These are phyloP conservation scores for Plectosphaerella sp. DNA, from an alignment of 2,329 filamentous ascomycete species.

Conservation along the genomic window DNA sequence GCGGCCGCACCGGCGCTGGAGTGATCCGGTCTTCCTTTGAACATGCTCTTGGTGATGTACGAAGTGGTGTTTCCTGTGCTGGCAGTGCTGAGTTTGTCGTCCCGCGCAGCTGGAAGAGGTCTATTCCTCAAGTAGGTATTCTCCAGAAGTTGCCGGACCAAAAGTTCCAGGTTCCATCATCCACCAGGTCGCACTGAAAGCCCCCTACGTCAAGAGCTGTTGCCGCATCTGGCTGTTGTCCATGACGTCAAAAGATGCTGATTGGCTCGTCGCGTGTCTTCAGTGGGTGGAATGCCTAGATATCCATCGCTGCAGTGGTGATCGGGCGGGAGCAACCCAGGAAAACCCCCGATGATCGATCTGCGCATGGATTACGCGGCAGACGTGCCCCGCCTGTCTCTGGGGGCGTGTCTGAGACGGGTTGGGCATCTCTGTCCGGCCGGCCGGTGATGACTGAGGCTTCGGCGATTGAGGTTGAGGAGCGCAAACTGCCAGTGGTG, in stretches of 20 bases:
- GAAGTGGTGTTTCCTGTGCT: background rate
- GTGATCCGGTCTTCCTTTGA: constrained; percentile 2
- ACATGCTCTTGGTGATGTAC: constrained; percentile 2
- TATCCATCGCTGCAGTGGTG: too few species aligned
- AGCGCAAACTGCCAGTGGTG: too few species aligned
- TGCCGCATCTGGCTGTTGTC: background rate
- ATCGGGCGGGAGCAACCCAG: background rate
- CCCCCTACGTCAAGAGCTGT: constrained; percentile 1
- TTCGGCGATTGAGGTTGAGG: too few species aligned
- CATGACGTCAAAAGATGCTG: background rate
- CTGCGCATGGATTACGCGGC: constrained; percentile 1
- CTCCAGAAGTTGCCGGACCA: background rate
- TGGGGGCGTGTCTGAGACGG: too few species aligned
- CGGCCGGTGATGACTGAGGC: too few species aligned
- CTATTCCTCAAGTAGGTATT: too few species aligned
- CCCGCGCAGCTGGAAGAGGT: background rate
- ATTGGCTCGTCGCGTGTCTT: background rate
- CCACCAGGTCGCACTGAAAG: background rate
- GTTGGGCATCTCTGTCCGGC: too few species aligned
- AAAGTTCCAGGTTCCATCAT: background rate
- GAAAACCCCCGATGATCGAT: background rate
- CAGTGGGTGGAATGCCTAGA: background rate
- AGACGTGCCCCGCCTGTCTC: too few species aligned
- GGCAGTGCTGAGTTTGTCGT: too few species aligned
- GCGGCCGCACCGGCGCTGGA: background rate